phyloP scores from a whole-genome alignment of 2,329 filamentous ascomycete genomes.

The Pyrenophora teres region DNA sequence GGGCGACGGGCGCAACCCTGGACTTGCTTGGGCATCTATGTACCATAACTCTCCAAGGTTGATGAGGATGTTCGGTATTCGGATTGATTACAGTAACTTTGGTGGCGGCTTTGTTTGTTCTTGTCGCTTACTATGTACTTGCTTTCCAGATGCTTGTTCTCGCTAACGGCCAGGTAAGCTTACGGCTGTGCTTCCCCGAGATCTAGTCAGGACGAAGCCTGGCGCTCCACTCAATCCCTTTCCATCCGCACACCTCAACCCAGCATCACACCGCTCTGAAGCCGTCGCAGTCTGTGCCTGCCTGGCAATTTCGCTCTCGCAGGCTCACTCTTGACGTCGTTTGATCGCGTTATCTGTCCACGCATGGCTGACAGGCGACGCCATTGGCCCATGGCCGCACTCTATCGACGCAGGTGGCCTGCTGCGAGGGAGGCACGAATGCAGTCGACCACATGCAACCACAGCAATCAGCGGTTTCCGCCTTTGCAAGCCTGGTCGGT shows the following conservation, averaged over 20 bases:
- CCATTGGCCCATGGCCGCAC: slow-evolving; percentile 31
- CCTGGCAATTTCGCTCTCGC: slow-evolving; percentile 16
- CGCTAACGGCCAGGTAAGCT: slow-evolving; percentile 18
- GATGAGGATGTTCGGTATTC: too few species aligned
- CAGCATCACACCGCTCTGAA: slow-evolving; percentile 24
- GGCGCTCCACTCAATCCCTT: slow-evolving; percentile 17
- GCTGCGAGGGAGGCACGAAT: slow-evolving; percentile 26
- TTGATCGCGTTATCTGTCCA: slow-evolving; percentile 31
- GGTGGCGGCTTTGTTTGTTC: neutral
- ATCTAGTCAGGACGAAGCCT: slow-evolving; percentile 7
- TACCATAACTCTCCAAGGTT: too few species aligned
- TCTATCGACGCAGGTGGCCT: slow-evolving; percentile 22
- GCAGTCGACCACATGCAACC: slow-evolving; percentile 13
- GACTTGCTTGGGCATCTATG: too few species aligned
- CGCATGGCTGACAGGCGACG: slow-evolving; percentile 7
- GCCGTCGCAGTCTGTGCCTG: slow-evolving; percentile 18
- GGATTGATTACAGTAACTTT: neutral
- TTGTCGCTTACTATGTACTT: neutral
- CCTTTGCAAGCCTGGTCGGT: slow-evolving; percentile 17
- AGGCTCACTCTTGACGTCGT: slow-evolving; percentile 10
- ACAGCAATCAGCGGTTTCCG: slow-evolving; percentile 14
- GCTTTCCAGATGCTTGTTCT: neutral
- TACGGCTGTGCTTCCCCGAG: slow-evolving; percentile 9
- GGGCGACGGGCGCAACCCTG: too few species aligned
- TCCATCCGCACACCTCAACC: slow-evolving; percentile 21